Evolutionary conservation across 2,329 filamentous ascomycete genomes (phyloP).

Genomic region (Ciborinia camelliae): DNA sequence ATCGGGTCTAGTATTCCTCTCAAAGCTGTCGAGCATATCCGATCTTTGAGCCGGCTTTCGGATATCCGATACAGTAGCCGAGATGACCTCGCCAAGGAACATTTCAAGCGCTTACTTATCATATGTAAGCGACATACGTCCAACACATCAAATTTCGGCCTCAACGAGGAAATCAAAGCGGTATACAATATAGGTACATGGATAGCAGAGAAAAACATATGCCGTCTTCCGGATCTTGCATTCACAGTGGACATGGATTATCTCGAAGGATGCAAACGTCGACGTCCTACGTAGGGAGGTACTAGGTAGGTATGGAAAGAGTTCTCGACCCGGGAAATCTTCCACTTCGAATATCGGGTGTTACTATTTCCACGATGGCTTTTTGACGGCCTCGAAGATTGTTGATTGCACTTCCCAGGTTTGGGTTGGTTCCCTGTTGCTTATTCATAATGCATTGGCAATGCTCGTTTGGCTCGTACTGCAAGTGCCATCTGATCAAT

Average conservation of each 20-base stretch:
- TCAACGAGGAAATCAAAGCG: not conserved
- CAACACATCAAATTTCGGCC: not conserved
- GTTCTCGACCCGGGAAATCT: not conserved
- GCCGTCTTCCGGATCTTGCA: no score
- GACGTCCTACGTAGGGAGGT: no score
- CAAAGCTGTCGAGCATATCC: not conserved
- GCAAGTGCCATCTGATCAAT: not conserved
- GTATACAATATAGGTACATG: no score
- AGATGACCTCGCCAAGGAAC: no score
- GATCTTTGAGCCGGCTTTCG: not conserved
- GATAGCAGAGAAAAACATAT: no score
- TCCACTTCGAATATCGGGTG: not conserved
- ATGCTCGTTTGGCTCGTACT: not conserved
- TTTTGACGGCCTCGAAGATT: no score
- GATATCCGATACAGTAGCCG: no score
- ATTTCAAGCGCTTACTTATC: no score
- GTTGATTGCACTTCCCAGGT: no score
- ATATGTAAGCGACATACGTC: not conserved
- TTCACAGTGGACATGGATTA: no score
- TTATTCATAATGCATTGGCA: not conserved
- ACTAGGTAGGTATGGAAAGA: no score
- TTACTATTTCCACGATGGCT: not conserved
- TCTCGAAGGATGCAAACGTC: not conserved
- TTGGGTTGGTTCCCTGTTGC: not conserved
- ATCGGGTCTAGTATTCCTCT: not conserved